Conservation (phyloP, 2,329 filamentous ascomycete species). For the Sclerotiophoma versabilis region DNA sequence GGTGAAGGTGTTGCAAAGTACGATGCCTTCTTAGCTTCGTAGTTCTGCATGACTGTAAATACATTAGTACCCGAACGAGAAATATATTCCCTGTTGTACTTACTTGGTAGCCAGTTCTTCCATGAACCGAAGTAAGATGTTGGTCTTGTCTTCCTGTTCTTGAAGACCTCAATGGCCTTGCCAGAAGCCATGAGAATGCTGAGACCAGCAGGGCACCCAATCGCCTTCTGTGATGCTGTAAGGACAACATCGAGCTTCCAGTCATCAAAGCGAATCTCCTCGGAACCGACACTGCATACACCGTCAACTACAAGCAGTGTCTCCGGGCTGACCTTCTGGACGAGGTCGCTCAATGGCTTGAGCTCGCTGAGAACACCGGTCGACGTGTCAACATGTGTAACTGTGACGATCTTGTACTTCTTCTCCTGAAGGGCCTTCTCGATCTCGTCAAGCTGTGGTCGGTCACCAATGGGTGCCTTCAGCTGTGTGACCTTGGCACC, state of each 20-base stretch:
- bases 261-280: conserved; percentile 94
- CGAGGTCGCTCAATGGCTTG: conserved; percentile 80
- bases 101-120: conserved; percentile 95
- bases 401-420: conserved; percentile 91
- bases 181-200: conserved; percentile 95
- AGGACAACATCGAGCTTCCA: conserved; percentile 94
- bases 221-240: conserved; percentile 95
- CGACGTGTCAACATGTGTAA: conserved; percentile 97
- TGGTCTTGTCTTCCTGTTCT: conserved; percentile 80
- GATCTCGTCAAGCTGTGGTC: conserved; percentile 85
- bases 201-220: conserved; percentile 91
- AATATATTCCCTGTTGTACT: background rate
- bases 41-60: conserved; percentile 89
- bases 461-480: conserved; percentile 85
- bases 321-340: conserved; percentile 85
- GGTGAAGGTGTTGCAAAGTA: conserved; percentile 98
- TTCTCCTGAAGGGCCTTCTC: conserved; percentile 89
- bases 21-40: conserved; percentile 95
- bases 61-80: conserved; percentile 23
- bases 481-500: conserved; percentile 89
- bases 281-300: conserved; percentile 94
- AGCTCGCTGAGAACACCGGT: conserved; percentile 95
- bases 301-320: conserved; percentile 93
- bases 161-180: conserved; percentile 80
- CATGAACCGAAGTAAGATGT: conserved; percentile 93